phyloP scores from a whole-genome alignment of 768 basidiomycete species.

The Dendrothele bispora region DNA sequence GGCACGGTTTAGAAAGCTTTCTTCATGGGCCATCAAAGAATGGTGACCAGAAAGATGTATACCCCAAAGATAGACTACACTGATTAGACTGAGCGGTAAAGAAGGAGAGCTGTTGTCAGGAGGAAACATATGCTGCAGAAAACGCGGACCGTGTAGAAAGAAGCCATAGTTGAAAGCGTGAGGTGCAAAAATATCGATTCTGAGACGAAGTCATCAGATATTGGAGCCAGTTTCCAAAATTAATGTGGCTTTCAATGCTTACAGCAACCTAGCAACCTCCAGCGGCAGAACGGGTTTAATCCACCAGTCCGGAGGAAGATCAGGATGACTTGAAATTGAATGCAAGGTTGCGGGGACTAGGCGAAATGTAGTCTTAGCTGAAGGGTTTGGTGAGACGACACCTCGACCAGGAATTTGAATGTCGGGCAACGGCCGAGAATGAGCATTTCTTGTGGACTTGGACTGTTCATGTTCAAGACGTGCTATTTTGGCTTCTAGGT shows the following conservation, averaged over 20 bases:
- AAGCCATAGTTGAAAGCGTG: constrained; percentile 44
- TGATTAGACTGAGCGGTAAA: constrained; percentile 23
- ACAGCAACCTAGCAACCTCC: constrained; percentile 13
- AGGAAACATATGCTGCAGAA: constrained; percentile 20
- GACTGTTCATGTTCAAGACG: constrained; percentile 24
- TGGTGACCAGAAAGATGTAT: constrained; percentile 22
- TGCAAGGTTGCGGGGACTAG: background rate
- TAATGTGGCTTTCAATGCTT: background rate
- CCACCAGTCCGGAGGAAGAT: constrained; percentile 15
- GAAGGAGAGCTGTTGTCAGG: constrained; percentile 18
- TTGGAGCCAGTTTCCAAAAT: background rate
- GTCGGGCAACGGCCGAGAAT: background rate
- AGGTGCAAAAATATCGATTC: constrained; percentile 38
- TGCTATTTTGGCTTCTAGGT: constrained; percentile 35
- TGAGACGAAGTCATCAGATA: constrained; percentile 14
- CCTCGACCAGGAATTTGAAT: constrained; percentile 9
- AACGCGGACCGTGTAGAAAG: constrained; percentile 45
- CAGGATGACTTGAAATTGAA: constrained; percentile 1
- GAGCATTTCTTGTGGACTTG: constrained; percentile 1
- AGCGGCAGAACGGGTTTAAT: constrained; percentile 9
- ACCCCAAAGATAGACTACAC: constrained; percentile 31
- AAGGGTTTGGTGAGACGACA: constrained; percentile 4
- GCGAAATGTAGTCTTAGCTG: constrained; percentile 5
- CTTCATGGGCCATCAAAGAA: constrained; percentile 22
- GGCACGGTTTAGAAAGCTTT: constrained; percentile 32